These are phyloP conservation scores for Artomyces pyxidatus DNA, from an alignment of 768 basidiomycete genomes.

Conservation along the genomic window DNA sequence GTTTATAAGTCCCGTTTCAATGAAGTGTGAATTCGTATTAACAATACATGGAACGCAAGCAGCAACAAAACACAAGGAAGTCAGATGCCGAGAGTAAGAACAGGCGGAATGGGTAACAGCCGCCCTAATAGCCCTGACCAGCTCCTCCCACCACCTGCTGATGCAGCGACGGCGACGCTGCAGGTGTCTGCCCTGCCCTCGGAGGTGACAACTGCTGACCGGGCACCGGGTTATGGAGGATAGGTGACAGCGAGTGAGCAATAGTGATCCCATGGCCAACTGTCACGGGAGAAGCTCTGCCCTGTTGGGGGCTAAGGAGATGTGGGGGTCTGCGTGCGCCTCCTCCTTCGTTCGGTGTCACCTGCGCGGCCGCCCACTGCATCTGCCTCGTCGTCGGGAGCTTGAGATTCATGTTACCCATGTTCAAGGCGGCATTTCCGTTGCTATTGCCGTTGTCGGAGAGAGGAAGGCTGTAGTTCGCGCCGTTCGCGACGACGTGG, in stretches of 20 bases:
- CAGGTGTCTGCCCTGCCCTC: slow-evolving; percentile 21
- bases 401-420: slow-evolving; percentile 39
- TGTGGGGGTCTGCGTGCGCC: slow-evolving; percentile 2
- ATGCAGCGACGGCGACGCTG: slow-evolving; percentile 26
- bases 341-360: slow-evolving; percentile 6
- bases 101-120: no score
- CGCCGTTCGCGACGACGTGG: slow-evolving; percentile 28
- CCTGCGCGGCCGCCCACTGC: slow-evolving; percentile 28
- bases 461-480: slow-evolving; percentile 31
- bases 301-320: slow-evolving; percentile 9
- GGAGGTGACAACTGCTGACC: slow-evolving; percentile 24
- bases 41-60: no score
- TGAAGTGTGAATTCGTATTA: no score
- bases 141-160: slow-evolving; percentile 25
- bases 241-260: slow-evolving; percentile 23
- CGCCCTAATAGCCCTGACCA: no score
- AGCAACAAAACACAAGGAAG: no score
- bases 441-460: no score
- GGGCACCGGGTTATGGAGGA: slow-evolving; percentile 23
- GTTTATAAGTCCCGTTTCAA: no score
- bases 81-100: no score
- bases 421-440: slow-evolving; percentile 26
- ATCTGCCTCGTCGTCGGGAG: slow-evolving; percentile 29
- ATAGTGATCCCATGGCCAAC: slow-evolving; percentile 20
- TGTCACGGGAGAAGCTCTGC: slow-evolving; percentile 17